Evolutionary conservation across 768 basidiomycete species (phyloP).

Genomic region (Mycena pura): DNA sequence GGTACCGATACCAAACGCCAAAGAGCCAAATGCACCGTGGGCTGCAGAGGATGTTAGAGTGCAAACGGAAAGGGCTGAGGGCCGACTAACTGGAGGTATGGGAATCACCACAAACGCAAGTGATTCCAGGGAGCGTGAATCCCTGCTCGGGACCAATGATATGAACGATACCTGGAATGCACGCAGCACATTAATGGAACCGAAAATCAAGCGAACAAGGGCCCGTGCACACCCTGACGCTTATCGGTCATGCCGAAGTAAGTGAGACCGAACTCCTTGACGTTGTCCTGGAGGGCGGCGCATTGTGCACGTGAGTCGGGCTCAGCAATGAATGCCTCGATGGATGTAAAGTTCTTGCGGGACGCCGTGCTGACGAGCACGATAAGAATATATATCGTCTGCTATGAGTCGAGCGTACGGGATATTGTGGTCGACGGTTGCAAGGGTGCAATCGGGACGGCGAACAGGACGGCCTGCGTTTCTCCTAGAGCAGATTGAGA

Average conservation of each 20-base stretch:
- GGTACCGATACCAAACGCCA: slow-evolving; percentile 93
- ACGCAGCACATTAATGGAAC: slow-evolving; percentile 8
- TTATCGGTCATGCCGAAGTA: slow-evolving; percentile 92
- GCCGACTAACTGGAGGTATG: slow-evolving; percentile 84
- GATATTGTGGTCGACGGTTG: slow-evolving; percentile 88
- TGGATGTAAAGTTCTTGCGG: slow-evolving; percentile 75
- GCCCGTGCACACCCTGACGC: slow-evolving; percentile 69
- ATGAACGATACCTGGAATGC: slow-evolving; percentile 75
- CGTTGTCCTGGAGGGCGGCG: slow-evolving; percentile 84
- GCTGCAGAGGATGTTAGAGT: slow-evolving; percentile 47
- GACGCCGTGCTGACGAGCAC: slow-evolving; percentile 62
- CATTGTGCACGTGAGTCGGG: slow-evolving; percentile 88
- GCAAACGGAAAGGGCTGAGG: background rate
- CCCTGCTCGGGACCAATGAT: slow-evolving; percentile 95
- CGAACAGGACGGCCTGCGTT: slow-evolving; percentile 80
- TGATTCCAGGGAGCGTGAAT: slow-evolving; percentile 86
- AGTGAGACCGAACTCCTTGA: slow-evolving; percentile 89
- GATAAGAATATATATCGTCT: slow-evolving; percentile 6
- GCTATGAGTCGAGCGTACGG: too few species aligned
- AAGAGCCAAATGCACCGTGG: slow-evolving; percentile 91
- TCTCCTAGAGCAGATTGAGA: slow-evolving; percentile 48
- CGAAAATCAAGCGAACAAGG: background rate
- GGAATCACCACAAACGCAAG: slow-evolving; percentile 91
- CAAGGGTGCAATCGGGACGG: slow-evolving; percentile 87
- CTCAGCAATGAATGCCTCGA: slow-evolving; percentile 79